Conservation (phyloP, 2,329 filamentous ascomycete genomes). For the Zymoseptoria tritici region DNA sequence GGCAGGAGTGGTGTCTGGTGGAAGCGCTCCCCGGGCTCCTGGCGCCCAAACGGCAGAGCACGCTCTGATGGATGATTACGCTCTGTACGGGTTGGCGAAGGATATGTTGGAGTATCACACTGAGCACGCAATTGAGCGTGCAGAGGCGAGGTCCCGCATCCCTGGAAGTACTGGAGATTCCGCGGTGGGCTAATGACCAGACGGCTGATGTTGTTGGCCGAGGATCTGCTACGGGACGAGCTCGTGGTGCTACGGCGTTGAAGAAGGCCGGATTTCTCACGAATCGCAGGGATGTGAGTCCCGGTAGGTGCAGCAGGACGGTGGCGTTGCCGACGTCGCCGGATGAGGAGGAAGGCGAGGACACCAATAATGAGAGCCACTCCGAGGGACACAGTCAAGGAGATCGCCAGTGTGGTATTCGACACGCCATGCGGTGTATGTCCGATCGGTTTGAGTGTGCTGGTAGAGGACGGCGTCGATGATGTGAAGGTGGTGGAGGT, state of each 20-base stretch:
- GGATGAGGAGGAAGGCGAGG: background rate
- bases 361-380: background rate
- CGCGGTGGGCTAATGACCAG: background rate
- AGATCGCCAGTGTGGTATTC: background rate
- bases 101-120: background rate
- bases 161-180: background rate
- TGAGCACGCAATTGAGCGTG: background rate
- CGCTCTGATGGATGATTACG: background rate
- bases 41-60: background rate
- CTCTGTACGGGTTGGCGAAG: background rate
- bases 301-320: background rate
- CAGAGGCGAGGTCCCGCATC: background rate
- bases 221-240: background rate
- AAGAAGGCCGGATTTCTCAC: background rate
- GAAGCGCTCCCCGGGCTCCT: background rate
- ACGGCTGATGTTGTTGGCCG: background rate
- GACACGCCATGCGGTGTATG: background rate
- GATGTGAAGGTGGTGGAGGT: background rate
- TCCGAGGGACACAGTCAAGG: background rate
- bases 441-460: background rate
- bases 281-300: background rate
- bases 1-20: background rate
- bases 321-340: background rate
- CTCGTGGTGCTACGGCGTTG: background rate
- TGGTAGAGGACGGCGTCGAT: background rate